phyloP scores from a whole-genome alignment of 2,329 filamentous ascomycete genomes.

The Podosphaera xanthii region DNA sequence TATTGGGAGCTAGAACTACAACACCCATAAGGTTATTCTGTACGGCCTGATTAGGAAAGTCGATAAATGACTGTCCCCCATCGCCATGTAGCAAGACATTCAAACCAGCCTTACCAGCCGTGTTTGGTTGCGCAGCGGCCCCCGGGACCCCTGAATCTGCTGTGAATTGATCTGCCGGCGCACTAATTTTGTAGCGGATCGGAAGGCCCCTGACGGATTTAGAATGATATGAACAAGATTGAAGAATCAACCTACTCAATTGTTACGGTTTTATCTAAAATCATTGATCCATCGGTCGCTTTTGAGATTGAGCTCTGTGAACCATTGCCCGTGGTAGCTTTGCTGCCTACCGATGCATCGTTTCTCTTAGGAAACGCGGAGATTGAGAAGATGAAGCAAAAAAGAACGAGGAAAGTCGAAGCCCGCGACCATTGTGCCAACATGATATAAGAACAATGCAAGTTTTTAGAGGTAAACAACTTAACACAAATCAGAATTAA shows the following conservation, averaged over 20 bases:
- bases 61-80: constrained; percentile 43
- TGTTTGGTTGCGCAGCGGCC: constrained; percentile 15
- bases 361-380: background rate
- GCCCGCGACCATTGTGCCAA: background rate
- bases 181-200: constrained; percentile 32
- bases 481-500: too few species aligned
- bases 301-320: constrained; percentile 4
- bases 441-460: background rate
- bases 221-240: constrained; percentile 1
- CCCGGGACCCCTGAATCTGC: constrained; percentile 25
- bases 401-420: background rate
- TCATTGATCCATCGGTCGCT: constrained; percentile 30
- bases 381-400: background rate
- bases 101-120: constrained; percentile 22
- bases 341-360: background rate
- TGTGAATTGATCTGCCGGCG: constrained; percentile 29
- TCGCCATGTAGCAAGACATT: constrained; percentile 37
- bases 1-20: constrained; percentile 36
- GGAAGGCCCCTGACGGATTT: constrained; percentile 21
- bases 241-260: constrained; percentile 24
- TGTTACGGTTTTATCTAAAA: constrained; percentile 29
- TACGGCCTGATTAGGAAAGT: constrained; percentile 58
- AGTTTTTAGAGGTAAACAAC: too few species aligned
- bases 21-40: constrained; percentile 56
- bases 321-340: constrained; percentile 3